phyloP scores from a whole-genome alignment of 768 basidiomycete species.

The Phaeotremella fagi region DNA sequence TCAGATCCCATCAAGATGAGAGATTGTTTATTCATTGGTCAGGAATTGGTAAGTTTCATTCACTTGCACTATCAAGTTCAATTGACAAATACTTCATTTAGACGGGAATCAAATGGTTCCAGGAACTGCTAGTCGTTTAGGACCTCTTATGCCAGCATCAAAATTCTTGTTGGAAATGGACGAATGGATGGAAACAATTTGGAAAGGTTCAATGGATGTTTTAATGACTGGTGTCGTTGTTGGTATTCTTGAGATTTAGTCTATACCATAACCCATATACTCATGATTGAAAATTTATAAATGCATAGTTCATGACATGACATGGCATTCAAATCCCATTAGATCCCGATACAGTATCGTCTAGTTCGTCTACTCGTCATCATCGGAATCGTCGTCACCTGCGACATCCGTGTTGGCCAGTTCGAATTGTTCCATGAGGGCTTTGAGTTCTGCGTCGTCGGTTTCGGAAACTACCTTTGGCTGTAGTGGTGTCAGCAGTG shows the following conservation, averaged over 20 bases:
- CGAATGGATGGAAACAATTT: conserved; percentile 62
- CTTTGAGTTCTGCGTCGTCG: conserved; percentile 94
- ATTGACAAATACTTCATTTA: conserved; percentile 43
- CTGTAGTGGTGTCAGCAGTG: conserved; percentile 50
- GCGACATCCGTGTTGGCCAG: conserved; percentile 94
- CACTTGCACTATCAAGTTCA: conserved; percentile 16
- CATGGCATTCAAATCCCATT: too few relatives aligned
- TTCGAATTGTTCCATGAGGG: conserved; percentile 91
- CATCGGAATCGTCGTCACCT: conserved; percentile 79
- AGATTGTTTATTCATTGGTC: conserved; percentile 65
- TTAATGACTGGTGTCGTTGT: conserved; percentile 38
- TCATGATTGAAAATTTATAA: neutral
- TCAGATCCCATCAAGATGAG: conserved; percentile 22
- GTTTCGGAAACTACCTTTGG: conserved; percentile 97
- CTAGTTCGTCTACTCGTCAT: conserved; percentile 46
- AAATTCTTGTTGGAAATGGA: conserved; percentile 69
- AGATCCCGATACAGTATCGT: too few relatives aligned
- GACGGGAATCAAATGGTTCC: conserved; percentile 52
- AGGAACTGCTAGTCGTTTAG: conserved; percentile 27
- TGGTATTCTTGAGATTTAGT: conserved; percentile 30
- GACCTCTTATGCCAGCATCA: conserved; percentile 57
- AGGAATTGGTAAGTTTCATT: conserved; percentile 66
- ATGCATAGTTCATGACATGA: too few relatives aligned
- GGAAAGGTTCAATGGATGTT: conserved; percentile 39
- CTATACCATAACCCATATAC: neutral